A percentile compares a stretch with the other conserved stretches of the same genome.
phyloP scores from a whole-genome alignment of 208 protist species.

The Spongospora subterranea region DNA sequence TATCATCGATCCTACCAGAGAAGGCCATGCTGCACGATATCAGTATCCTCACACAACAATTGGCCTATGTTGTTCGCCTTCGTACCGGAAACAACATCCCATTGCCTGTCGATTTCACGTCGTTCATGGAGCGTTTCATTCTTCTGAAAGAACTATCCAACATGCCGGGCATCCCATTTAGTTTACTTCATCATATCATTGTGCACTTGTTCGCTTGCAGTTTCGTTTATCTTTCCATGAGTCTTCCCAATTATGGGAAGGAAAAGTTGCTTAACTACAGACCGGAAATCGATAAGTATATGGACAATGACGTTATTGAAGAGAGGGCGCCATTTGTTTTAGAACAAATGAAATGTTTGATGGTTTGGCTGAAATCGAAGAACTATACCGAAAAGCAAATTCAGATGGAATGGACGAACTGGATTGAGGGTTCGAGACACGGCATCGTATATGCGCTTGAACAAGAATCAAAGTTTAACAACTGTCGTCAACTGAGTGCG shows the following conservation, averaged over 20 bases:
- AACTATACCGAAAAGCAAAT: background rate
- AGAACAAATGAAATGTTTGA: background rate
- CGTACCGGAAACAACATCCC: background rate
- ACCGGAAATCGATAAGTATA: background rate
- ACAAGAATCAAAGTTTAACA: background rate
- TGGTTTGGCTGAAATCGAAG: background rate
- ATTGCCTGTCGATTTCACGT: background rate
- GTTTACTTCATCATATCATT: background rate
- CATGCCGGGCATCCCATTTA: background rate
- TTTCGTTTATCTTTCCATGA: background rate
- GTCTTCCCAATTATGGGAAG: background rate
- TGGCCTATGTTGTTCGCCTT: background rate
- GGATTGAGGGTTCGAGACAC: background rate
- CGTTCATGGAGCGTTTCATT: background rate
- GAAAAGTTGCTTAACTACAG: background rate
- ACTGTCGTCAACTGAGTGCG: background rate
- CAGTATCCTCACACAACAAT: background rate
- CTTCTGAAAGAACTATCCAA: background rate
- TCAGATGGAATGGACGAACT: background rate
- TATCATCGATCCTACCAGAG: background rate
- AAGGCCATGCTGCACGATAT: background rate
- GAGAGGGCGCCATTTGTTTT: background rate
- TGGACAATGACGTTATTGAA: background rate
- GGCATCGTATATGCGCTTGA: background rate
- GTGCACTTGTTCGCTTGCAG: background rate